These are phyloP conservation scores for Lophiotrema nucula DNA, from an alignment of 495 filamentous ascomycete species.

Conservation along the genomic window DNA sequence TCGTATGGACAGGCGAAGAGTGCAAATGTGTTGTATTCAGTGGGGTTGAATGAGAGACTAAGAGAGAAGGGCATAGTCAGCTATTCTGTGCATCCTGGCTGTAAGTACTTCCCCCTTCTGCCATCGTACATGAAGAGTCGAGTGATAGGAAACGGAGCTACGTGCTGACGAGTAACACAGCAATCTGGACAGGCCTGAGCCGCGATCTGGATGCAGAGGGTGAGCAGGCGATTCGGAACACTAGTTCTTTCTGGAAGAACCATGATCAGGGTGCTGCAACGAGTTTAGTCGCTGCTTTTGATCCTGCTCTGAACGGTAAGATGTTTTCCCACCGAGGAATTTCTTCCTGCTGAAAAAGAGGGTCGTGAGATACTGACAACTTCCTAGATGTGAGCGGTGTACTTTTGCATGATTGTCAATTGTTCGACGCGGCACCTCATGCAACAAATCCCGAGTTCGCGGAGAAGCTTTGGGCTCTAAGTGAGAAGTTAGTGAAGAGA, in stretches of 20 bases:
- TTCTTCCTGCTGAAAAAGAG: background rate
- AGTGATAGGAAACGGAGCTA: background rate
- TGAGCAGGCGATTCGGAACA: constrained; percentile 20
- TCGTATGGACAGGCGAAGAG: constrained; percentile 33
- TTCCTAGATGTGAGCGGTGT: constrained; percentile 22
- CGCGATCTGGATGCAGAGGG: constrained; percentile 29
- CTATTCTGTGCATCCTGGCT: constrained; percentile 33
- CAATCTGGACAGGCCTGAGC: constrained; percentile 26
- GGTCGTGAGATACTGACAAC: no score
- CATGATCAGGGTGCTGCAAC: constrained; percentile 31
- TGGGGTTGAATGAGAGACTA: constrained; percentile 14
- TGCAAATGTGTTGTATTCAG: constrained; percentile 30
- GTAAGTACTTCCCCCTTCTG: constrained; percentile 12
- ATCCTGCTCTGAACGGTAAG: constrained; percentile 28
- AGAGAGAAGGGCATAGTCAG: constrained; percentile 24
- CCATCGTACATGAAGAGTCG: background rate
- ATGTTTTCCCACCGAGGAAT: background rate
- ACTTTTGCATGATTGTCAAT: constrained; percentile 27
- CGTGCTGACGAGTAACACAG: constrained; percentile 5
- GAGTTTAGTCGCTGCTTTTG: constrained; percentile 32
- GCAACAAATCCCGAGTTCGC: constrained; percentile 24
- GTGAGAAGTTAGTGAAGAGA: constrained; percentile 25
- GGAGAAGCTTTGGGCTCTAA: constrained; percentile 27
- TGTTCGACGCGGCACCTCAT: constrained; percentile 24
- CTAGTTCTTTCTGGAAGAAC: constrained; percentile 31